Percentiles rank a stretch among this genome's conserved stretches.
Conservation (phyloP, 352 stramenopile species). For the Phytophthora fragariae region DNA sequence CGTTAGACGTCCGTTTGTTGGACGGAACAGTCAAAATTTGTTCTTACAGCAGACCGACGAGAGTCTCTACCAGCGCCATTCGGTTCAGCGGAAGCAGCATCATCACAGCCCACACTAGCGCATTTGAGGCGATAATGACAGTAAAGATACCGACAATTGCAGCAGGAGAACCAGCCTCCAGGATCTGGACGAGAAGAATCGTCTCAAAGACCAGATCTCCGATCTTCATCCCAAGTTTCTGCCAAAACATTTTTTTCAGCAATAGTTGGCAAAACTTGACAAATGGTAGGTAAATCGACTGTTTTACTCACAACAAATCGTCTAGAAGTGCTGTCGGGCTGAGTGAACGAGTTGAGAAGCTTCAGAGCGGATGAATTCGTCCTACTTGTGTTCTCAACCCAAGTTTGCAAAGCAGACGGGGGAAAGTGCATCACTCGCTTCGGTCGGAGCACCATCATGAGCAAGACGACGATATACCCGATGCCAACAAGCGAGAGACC, state of each 20-base stretch:
- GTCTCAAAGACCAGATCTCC: slow-evolving; percentile 33
- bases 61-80: slow-evolving; percentile 13
- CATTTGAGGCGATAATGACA: slow-evolving; percentile 30
- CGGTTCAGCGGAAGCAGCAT: slow-evolving; percentile 34
- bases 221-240: slow-evolving; percentile 39
- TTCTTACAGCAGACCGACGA: slow-evolving; percentile 4
- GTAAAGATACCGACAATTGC: slow-evolving; percentile 34
- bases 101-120: slow-evolving; percentile 10
- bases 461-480: background rate
- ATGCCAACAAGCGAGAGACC: background rate
- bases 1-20: background rate
- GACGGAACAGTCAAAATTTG: background rate
- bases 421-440: background rate
- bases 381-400: too few relatives aligned
- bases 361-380: background rate
- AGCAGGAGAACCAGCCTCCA: slow-evolving; percentile 29
- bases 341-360: background rate
- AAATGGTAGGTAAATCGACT: too few relatives aligned
- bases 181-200: slow-evolving; percentile 28
- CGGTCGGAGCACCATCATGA: background rate
- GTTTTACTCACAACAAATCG: background rate
- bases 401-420: background rate
- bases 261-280: background rate
- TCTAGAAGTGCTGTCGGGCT: background rate
- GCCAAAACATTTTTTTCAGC: too few relatives aligned